Evolutionary conservation across 2,329 filamentous ascomycete species (phyloP).

Genomic region (Aureobasidium sp.): DNA sequence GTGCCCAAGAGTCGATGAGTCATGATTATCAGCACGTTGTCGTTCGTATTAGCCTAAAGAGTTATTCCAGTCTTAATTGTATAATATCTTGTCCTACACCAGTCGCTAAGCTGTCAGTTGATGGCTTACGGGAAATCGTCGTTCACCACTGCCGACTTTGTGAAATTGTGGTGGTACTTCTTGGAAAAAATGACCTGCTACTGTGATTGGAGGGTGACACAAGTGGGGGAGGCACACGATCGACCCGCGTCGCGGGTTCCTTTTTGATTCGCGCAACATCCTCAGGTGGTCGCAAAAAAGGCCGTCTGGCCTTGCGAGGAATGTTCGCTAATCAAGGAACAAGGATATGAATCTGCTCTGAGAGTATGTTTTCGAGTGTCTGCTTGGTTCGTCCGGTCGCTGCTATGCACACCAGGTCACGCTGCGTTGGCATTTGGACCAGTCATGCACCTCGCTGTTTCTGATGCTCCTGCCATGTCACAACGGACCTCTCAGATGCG

Average conservation of each 20-base stretch:
- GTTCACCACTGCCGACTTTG: not conserved
- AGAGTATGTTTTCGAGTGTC: not conserved
- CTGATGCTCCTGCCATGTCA: conserved; percentile 7
- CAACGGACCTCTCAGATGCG: not conserved
- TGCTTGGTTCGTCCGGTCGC: not conserved
- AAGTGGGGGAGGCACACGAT: not conserved
- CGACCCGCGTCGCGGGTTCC: not conserved
- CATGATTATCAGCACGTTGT: not conserved
- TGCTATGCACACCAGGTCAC: conserved; percentile 4
- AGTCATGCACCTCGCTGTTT: conserved; percentile 13
- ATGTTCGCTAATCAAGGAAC: not conserved
- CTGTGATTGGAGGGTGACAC: not conserved
- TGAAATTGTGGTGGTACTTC: not conserved
- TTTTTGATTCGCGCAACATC: not conserved
- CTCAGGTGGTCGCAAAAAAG: not conserved
- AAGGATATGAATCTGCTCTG: not conserved
- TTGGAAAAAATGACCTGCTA: not conserved
- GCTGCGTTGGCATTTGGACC: conserved; percentile 6
- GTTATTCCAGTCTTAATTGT: not conserved
- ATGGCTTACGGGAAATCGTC: not conserved
- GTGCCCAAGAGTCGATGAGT: not conserved
- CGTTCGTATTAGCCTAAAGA: not conserved
- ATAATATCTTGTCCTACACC: not conserved
- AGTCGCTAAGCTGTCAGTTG: not conserved
- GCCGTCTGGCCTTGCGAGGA: not conserved